Conservation (phyloP, 371 early-diverging fungal genomes). For the Mortierella sp. region DNA sequence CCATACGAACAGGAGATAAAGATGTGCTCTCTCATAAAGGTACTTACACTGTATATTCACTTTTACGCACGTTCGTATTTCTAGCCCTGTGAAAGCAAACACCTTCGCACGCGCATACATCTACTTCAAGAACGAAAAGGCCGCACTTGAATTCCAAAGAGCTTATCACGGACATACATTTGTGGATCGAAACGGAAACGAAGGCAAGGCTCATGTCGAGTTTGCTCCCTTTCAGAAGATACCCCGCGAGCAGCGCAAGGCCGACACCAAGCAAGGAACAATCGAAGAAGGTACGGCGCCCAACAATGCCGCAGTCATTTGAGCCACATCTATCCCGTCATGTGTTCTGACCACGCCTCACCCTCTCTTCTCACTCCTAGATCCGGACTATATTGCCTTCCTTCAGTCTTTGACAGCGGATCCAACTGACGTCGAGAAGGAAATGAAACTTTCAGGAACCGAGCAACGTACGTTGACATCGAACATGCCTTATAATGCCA, state of each 20-base stretch:
- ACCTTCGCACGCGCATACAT: slow-evolving; percentile 85
- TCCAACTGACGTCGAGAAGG: slow-evolving; percentile 66
- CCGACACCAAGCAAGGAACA: slow-evolving; percentile 81
- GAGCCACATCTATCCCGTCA: too few species aligned
- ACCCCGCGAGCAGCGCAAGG: slow-evolving; percentile 75
- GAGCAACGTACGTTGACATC: slow-evolving; percentile 35
- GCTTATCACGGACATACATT: slow-evolving; percentile 85
- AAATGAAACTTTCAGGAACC: slow-evolving; percentile 50
- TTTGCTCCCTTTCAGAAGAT: slow-evolving; percentile 85
- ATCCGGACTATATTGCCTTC: slow-evolving; percentile 84
- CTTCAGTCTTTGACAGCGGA: slow-evolving; percentile 75
- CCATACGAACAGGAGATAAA: background rate
- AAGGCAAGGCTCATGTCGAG: slow-evolving; percentile 82
- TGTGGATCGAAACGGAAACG: slow-evolving; percentile 77
- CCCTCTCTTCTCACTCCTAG: slow-evolving; percentile 46
- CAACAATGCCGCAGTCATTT: slow-evolving; percentile 7
- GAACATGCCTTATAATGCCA: background rate
- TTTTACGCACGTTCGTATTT: background rate
- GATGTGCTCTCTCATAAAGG: background rate
- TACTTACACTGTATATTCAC: background rate
- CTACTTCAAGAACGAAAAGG: slow-evolving; percentile 77
- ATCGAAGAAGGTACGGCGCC: slow-evolving; percentile 73
- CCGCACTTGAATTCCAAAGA: slow-evolving; percentile 79
- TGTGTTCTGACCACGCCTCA: background rate
- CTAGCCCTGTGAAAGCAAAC: slow-evolving; percentile 79